Evolutionary conservation across 139 green algal genomes (phyloP), one percentile per base, ranked within the genome.

Genomic region (Coelastrella sp.): DNA sequence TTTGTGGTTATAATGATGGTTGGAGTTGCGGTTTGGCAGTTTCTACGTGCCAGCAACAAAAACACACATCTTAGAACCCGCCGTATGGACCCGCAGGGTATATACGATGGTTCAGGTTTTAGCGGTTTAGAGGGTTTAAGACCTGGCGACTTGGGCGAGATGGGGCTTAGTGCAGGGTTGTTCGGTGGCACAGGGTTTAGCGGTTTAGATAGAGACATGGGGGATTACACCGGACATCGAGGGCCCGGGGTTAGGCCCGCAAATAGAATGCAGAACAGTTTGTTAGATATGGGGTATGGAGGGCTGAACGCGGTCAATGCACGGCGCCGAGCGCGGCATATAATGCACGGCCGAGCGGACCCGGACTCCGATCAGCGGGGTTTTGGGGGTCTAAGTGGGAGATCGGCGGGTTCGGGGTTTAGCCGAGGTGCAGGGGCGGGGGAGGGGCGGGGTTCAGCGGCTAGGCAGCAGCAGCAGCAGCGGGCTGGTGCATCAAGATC

Each of bases 1-100:
- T 47, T 90, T 14, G 73, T 90, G 11, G 68, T 90, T 11, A 10
- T 90, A 2, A 74, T 90, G 73, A 90, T 90, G 85, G n/a, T 90
- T 3, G 59, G 74, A 7, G 73, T 90, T 19, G 85, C 57, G 7
- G 73, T 84, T 11, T 90, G 85, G 85, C 85, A 90, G 19, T 90
- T 83, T 32, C 8, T 90, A 54, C 73, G 85, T 5, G 85, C 85
- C 7, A 84, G 71, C n/a, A 89, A 74, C 84, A 89, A 77, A 7
- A 87, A 66, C 64, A 61, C 65, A n/a, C 19, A 13, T 13, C n/a
- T 54, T 2, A 7, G 83, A 4, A 8, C 7, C 32, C 47, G 77
- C 20, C 47, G 11, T 5, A 32, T 14, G 77, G 77, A 59, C 0
- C 77, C 47, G 22, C 10, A 23, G n/a, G 22, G 20, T 10, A 4